These are phyloP conservation scores for Phlebiopsis flavidoalba DNA, from an alignment of 768 basidiomycete genomes.

Conservation along the genomic window DNA sequence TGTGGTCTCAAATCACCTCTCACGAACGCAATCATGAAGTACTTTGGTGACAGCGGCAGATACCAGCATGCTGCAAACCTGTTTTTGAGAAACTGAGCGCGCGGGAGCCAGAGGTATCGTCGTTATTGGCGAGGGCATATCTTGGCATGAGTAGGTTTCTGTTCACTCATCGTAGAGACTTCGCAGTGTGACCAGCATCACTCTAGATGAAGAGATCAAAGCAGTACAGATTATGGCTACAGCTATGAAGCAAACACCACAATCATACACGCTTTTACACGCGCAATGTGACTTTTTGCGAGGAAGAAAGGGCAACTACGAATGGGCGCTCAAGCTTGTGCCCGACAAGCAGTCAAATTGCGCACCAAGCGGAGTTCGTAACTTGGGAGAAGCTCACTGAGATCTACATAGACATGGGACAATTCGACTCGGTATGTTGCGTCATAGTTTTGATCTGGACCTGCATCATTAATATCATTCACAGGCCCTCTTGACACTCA, in stretches of 20 bases:
- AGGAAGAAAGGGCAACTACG: conserved; percentile 71
- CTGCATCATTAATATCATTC: not conserved
- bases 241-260: conserved; percentile 81
- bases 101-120: conserved; percentile 87
- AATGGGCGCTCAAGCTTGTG: conserved; percentile 91
- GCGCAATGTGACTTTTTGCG: conserved; percentile 93
- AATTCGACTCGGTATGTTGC: conserved; percentile 62
- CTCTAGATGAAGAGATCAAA: conserved; percentile 93
- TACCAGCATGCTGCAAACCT: conserved; percentile 86
- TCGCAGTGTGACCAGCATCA: not conserved
- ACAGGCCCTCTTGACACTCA: conserved; percentile 82
- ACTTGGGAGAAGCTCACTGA: conserved; percentile 99
- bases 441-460: not conserved
- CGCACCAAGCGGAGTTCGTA: conserved; percentile 96
- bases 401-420: conserved; percentile 84
- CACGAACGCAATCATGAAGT: conserved; percentile 92
- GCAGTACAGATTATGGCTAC: conserved; percentile 89
- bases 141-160: conserved; percentile 89
- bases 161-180: not conserved
- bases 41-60: conserved; percentile 90
- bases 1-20: conserved; percentile 93
- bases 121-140: conserved; percentile 82
- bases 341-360: conserved; percentile 95
- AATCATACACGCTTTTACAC: conserved; percentile 92
- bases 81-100: conserved; percentile 85